phyloP scores from a whole-genome alignment of 306 rosid species.

The Rosa lucieae region DNA sequence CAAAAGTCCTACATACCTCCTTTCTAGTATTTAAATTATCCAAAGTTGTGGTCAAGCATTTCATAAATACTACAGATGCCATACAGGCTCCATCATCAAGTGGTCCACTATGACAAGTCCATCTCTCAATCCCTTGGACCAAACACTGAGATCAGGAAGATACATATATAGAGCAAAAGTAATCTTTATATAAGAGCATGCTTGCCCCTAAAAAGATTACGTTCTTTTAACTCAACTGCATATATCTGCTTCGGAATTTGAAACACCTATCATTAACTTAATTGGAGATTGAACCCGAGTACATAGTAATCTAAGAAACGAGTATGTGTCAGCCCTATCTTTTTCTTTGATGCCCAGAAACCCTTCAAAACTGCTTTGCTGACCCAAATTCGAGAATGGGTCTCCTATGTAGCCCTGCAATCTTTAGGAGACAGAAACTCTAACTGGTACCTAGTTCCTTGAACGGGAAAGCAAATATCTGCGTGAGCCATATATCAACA shows the following conservation, averaged over 20 bases:
- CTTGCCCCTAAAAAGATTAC: not conserved
- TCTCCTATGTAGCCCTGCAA: not conserved
- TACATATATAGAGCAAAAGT: not conserved
- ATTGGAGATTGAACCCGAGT: conserved; percentile 7
- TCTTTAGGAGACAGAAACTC: not conserved
- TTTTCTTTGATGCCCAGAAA: not conserved
- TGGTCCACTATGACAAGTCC: not conserved
- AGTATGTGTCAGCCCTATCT: not conserved
- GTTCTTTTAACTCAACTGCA: conserved; percentile 2
- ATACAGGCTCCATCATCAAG: not conserved
- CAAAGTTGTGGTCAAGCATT: not conserved
- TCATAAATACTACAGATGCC: not conserved
- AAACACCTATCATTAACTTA: not conserved
- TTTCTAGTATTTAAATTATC: not conserved
- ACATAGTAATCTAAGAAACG: conserved; percentile 13
- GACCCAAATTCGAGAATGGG: not conserved
- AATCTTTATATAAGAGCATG: not conserved
- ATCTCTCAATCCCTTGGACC: not conserved
- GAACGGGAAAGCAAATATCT: not conserved
- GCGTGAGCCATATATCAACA: conserved; percentile 21
- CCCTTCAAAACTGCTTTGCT: not conserved
- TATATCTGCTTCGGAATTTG: not conserved
- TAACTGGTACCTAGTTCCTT: not conserved
- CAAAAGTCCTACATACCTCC: not conserved
- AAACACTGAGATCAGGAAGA: not conserved